Base-by-base conservation (phyloP, 2,329 filamentous ascomycete species). In the Diaporthe citrichinensis region DNA sequence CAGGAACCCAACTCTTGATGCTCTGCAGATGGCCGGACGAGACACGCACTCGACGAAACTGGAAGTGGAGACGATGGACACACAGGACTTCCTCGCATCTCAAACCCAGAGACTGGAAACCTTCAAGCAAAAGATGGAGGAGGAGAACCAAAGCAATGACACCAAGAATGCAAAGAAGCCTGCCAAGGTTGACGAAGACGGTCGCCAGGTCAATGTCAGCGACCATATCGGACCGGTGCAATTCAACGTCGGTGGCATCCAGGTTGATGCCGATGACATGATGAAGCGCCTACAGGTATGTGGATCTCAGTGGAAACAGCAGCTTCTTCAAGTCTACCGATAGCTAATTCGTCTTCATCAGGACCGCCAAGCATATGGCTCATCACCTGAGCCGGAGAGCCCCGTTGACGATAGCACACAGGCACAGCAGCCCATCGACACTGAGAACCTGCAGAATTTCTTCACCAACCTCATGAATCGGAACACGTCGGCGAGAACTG, bases 161-260 rank as follows among this genome's bases (percentile, higher is more conserved):
- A 88, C 90, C 79, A 91, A 90, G 76, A 87, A 85, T 3, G 87
- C 88, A 41, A 88, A 90, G 59, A 88, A 85, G 80, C 76, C 81
- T 14, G 55, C 78, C n/a, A 77, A 73, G 51, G 84, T 84, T 20
- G 84, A 86, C 23, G 81, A 80, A 34, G 79, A 79, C 14, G 77
- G 71, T 9, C 79, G 80, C 55, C 82, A 80, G 78, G 88, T 86
- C 77, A 87, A 85, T 77, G 87, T 90, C 73, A 93, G 92, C 79
- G 94, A 96, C 81, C 95, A 98, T 80, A 98, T 98, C 80, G 96
- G 96, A 0, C 95, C 96, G 0, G 95, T 98, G 78, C 95, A 98
- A 82, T 98, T 98, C 86, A 99, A 99, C 83, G 97, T 99, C 90
- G 97, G 97, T 57, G 97, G 97, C 72, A 98, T 99, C 78, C 95